Evolutionary conservation across 2,329 filamentous ascomycete species (phyloP).

Genomic region (Cercospora nicotianae): DNA sequence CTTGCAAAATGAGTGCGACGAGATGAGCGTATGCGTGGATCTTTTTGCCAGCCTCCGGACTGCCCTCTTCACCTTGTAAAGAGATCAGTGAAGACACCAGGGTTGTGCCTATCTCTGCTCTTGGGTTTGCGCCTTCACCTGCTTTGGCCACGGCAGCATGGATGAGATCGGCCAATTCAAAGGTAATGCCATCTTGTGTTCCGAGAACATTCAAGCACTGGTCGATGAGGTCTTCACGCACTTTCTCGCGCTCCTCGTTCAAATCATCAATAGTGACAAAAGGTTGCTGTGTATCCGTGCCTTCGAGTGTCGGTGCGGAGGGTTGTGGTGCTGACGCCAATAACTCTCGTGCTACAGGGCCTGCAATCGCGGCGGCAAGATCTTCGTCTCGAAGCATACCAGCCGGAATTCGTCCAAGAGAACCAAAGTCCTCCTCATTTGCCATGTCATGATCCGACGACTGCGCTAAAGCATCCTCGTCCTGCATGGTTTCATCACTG

Average conservation of each 20-base stretch:
- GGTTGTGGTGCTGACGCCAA: neutral
- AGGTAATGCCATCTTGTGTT: slow-evolving; percentile 81
- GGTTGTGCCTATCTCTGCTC: slow-evolving; percentile 76
- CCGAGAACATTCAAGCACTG: slow-evolving; percentile 87
- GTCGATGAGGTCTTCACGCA: slow-evolving; percentile 79
- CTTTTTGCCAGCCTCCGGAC: slow-evolving; percentile 61
- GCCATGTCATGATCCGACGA: slow-evolving; percentile 23
- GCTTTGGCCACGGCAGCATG: slow-evolving; percentile 66
- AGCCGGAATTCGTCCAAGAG: slow-evolving; percentile 29
- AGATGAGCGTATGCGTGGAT: slow-evolving; percentile 91
- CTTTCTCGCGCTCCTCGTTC: slow-evolving; percentile 69
- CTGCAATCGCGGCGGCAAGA: slow-evolving; percentile 27
- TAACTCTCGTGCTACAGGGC: slow-evolving; percentile 11
- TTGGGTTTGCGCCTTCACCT: slow-evolving; percentile 58
- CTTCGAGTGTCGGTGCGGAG: slow-evolving; percentile 8
- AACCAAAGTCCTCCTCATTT: slow-evolving; percentile 30
- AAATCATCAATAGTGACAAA: slow-evolving; percentile 72
- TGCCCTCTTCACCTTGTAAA: slow-evolving; percentile 55
- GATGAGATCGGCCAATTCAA: slow-evolving; percentile 87
- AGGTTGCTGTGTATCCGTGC: slow-evolving; percentile 38
- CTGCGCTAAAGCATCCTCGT: neutral
- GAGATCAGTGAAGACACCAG: slow-evolving; percentile 80
- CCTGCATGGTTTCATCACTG: neutral
- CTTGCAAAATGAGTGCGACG: slow-evolving; percentile 81
- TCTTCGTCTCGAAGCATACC: slow-evolving; percentile 32